These are phyloP conservation scores for Trichosanthes cucumerina DNA, from an alignment of 306 rosid genomes.

Conservation along the genomic window DNA sequence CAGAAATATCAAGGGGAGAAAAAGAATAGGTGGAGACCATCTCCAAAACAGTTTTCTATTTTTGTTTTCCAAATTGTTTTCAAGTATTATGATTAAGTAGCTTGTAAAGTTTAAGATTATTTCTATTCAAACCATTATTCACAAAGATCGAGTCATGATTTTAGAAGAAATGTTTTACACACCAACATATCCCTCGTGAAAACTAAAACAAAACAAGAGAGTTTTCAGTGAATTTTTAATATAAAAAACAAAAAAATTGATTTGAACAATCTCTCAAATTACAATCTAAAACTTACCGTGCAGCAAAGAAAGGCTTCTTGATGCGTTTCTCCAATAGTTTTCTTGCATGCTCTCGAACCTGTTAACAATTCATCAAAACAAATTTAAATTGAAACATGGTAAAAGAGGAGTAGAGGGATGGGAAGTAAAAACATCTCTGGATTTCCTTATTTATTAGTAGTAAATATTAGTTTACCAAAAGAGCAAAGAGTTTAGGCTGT, in stretches of 20 bases:
- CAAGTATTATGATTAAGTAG: background rate
- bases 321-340: conserved; percentile 76
- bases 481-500: too few relatives aligned
- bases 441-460: background rate
- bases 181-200: background rate
- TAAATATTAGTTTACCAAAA: background rate
- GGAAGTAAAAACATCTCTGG: background rate
- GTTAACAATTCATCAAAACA: background rate
- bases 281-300: conserved; percentile 40
- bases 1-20: conserved; percentile 8
- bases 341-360: conserved; percentile 95
- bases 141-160: background rate
- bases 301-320: conserved; percentile 73
- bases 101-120: background rate
- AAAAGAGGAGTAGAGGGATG: too few relatives aligned
- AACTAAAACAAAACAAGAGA: background rate
- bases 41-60: background rate
- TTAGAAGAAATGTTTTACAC: background rate
- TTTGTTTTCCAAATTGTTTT: background rate
- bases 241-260: background rate
- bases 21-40: background rate
- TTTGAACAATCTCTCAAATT: background rate
- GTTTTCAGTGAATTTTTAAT: background rate
- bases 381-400: background rate
- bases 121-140: background rate